Evolutionary conservation across 2,329 filamentous ascomycete genomes (phyloP).

Genomic region (Fusarium sacchari): DNA sequence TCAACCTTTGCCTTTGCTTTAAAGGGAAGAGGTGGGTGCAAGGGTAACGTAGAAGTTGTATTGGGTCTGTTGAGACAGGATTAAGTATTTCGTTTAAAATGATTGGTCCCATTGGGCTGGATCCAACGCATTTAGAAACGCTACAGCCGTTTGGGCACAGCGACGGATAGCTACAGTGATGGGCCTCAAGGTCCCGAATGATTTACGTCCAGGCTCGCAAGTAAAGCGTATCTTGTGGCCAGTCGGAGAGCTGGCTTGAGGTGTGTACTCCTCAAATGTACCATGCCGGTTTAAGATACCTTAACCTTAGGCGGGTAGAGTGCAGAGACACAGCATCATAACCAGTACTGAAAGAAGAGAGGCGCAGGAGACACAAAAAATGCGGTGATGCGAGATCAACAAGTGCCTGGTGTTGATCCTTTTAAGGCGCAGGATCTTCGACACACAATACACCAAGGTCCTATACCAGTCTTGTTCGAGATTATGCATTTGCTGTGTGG

Average conservation of each 20-base stretch:
- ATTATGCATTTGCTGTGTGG: neutral
- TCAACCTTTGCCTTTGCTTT: neutral
- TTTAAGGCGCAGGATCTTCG: constrained; percentile 5
- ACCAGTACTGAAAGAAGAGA: neutral
- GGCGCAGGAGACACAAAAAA: neutral
- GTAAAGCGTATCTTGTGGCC: neutral
- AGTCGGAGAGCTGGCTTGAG: constrained; percentile 13
- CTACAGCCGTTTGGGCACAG: neutral
- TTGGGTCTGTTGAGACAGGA: neutral
- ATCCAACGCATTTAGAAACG: neutral
- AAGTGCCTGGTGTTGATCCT: constrained; percentile 3
- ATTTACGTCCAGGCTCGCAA: neutral
- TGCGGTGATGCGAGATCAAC: neutral
- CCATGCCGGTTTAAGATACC: neutral
- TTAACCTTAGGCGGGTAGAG: neutral
- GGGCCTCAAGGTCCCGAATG: neutral
- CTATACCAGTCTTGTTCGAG: neutral
- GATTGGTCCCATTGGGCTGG: constrained; percentile 30
- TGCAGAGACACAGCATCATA: neutral
- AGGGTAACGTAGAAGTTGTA: constrained; percentile 1
- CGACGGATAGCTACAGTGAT: constrained; percentile 20
- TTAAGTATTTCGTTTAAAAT: neutral
- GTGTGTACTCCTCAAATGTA: neutral
- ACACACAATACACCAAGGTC: neutral
- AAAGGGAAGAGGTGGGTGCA: neutral